phyloP scores from a whole-genome alignment of 352 stramenopile species.

The Phytophthora pisi region DNA sequence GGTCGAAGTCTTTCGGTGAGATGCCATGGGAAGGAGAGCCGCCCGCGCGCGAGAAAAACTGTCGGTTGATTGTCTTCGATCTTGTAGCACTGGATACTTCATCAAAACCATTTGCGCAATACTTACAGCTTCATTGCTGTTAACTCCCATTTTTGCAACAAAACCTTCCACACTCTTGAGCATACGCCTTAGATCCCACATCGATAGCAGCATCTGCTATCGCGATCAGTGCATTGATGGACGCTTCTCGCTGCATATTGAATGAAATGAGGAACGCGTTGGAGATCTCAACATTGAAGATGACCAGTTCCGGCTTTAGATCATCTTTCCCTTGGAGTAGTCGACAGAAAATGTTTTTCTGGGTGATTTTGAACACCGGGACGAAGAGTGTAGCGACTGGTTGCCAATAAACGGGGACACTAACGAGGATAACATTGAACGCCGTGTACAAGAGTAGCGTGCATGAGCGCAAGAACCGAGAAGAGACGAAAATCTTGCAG shows the following conservation, averaged over 20 bases:
- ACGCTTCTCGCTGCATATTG: conserved; percentile 43
- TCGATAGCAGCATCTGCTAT: conserved; percentile 38
- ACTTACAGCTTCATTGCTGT: conserved; percentile 7
- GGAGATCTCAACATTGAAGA: conserved; percentile 58
- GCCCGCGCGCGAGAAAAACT: conserved; percentile 7
- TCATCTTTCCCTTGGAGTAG: conserved; percentile 28
- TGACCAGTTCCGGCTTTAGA: conserved; percentile 38
- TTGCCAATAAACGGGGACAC: conserved; percentile 12
- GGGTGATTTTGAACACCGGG: conserved; percentile 16
- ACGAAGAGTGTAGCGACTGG: conserved; percentile 4
- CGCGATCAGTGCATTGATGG: conserved; percentile 32
- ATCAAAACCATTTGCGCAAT: conserved; percentile 6
- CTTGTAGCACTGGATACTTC: conserved; percentile 12
- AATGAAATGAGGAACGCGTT: conserved; percentile 48
- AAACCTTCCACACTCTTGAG: conserved; percentile 16
- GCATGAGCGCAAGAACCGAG: conserved; percentile 9
- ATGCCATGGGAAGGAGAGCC: not conserved
- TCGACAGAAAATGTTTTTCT: conserved; percentile 20
- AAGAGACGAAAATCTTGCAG: conserved; percentile 16
- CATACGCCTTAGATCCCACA: conserved; percentile 28
- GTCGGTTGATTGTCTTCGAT: not conserved
- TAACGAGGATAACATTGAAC: conserved; percentile 16
- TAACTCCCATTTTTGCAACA: conserved; percentile 11
- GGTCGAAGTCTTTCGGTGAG: not conserved
- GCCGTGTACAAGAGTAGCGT: conserved; percentile 5